These are phyloP conservation scores for Xylaria curta DNA, from an alignment of 495 filamentous ascomycete genomes.

Conservation along the genomic window DNA sequence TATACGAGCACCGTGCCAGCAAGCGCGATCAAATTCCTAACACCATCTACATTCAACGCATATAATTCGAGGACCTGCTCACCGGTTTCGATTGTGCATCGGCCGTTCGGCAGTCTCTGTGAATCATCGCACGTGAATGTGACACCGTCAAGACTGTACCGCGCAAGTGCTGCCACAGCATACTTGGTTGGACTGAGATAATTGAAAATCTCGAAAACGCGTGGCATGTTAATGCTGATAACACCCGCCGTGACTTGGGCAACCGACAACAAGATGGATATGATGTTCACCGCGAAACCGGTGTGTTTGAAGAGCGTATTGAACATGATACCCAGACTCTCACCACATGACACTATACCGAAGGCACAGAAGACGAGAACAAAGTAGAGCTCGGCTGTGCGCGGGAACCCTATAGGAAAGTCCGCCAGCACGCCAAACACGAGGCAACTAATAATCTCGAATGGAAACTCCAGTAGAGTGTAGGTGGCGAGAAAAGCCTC, in stretches of 20 bases:
- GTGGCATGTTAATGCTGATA: constrained; percentile 69
- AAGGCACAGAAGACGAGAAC: constrained; percentile 71
- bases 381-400: constrained; percentile 67
- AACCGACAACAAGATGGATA: constrained; percentile 66
- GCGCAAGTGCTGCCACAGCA: constrained; percentile 64
- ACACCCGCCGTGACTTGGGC: constrained; percentile 72
- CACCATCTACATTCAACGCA: constrained; percentile 61
- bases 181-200: constrained; percentile 75
- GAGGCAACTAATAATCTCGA: constrained; percentile 68
- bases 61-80: constrained; percentile 69
- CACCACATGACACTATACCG: constrained; percentile 73
- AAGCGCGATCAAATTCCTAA: constrained; percentile 64
- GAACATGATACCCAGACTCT: constrained; percentile 80
- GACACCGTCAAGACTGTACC: constrained; percentile 62
- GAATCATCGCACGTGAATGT: constrained; percentile 63
- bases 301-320: constrained; percentile 76
- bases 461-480: constrained; percentile 70
- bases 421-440: constrained; percentile 66
- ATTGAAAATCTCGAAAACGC: constrained; percentile 70
- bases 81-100: constrained; percentile 66
- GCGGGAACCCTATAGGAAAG: constrained; percentile 66
- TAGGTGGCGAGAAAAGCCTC: constrained; percentile 73
- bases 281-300: constrained; percentile 75
- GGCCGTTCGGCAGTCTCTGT: constrained; percentile 61
- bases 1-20: constrained; percentile 67